phyloP scores from a whole-genome alignment of 2,329 filamentous ascomycete genomes.

The Dactylella cylindrospora region DNA sequence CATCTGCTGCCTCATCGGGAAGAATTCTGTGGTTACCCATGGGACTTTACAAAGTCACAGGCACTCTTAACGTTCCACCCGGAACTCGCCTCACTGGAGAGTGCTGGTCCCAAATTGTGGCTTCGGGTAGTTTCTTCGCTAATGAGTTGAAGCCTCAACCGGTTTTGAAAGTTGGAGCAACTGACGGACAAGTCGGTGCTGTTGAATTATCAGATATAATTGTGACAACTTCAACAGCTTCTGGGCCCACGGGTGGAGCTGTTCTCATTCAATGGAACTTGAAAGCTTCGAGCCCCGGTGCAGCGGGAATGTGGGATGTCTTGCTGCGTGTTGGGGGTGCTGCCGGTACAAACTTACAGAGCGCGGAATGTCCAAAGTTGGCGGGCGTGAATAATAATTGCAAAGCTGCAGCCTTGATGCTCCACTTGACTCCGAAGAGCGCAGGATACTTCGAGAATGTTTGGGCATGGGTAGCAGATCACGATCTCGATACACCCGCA shows the following conservation, averaged over 20 bases:
- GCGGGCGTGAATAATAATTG: constrained; percentile 51
- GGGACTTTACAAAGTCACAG: constrained; percentile 55
- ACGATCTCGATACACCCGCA: constrained; percentile 51
- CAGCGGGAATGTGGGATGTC: constrained; percentile 66
- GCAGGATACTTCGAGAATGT: constrained; percentile 56
- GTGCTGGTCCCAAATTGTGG: constrained; percentile 59
- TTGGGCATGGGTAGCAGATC: constrained; percentile 57
- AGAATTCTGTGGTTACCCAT: constrained; percentile 57
- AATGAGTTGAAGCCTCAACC: constrained; percentile 54
- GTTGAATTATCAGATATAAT: constrained; percentile 74
- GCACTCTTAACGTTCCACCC: constrained; percentile 56
- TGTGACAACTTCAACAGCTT: constrained; percentile 65
- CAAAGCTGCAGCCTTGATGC: constrained; percentile 52
- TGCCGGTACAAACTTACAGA: constrained; percentile 52
- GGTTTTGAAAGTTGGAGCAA: constrained; percentile 52
- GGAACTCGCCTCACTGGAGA: constrained; percentile 60
- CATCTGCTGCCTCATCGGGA: constrained; percentile 60
- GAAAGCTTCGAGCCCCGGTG: constrained; percentile 52
- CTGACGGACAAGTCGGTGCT: constrained; percentile 63
- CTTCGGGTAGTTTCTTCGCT: constrained; percentile 55
- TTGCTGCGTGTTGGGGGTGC: constrained; percentile 52
- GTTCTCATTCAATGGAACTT: constrained; percentile 74
- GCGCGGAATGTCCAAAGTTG: constrained; percentile 55
- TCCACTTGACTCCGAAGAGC: constrained; percentile 52
- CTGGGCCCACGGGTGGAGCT: constrained; percentile 67